Base-by-base conservation (phyloP, 805 yeast genomes). In the Nakazawaea holstii region DNA sequence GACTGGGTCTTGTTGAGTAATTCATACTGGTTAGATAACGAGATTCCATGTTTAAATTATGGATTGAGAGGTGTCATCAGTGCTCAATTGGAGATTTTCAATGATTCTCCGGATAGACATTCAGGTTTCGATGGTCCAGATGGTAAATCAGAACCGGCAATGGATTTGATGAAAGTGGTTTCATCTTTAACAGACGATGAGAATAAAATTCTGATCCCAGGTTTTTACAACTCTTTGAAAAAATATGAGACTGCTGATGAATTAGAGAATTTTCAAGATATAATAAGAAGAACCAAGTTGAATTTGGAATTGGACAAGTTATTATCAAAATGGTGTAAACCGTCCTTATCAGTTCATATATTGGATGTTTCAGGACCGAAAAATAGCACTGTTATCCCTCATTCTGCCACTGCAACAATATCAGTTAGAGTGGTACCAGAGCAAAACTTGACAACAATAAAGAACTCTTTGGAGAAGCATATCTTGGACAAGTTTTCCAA, bases 101-200 rank as follows among this genome's bases (percentile, higher is more conserved):
- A 90, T 44, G 91, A 83, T 53, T 74, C 74, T 50, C 95, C 95
- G 1, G 97, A 94, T 62, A 70, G 95, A 49, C 99, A 94, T 61
- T 88, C 97, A 0, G 99, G 99, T 52, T 94, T 94, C 11, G 95
- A 90, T 65, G 99, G 99, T 45, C 94, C 94, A 8, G 95, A 90
- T 66, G 99, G 99, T 44, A 98, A 98, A 50, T 74, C 85, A 49
- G 99, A 92, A 57, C 97, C 99, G 2, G 82, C 95, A 0, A 79
- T 87, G 68, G 98, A 92, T 59, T 65, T 92, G 63, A 75, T 91
- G 36, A 84, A 82, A 45, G 58, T 92, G 14, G 66, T 91, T 20
- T 76, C 92, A 1, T 76, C 79, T 45, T 68, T 92, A 46, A 77
- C 82, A 33, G 80, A 78, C 45, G 70, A 73, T 29, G 66, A 72